Conservation (phyloP, 108 stramenopile genomes). For the Cyclotella atomus region DNA sequence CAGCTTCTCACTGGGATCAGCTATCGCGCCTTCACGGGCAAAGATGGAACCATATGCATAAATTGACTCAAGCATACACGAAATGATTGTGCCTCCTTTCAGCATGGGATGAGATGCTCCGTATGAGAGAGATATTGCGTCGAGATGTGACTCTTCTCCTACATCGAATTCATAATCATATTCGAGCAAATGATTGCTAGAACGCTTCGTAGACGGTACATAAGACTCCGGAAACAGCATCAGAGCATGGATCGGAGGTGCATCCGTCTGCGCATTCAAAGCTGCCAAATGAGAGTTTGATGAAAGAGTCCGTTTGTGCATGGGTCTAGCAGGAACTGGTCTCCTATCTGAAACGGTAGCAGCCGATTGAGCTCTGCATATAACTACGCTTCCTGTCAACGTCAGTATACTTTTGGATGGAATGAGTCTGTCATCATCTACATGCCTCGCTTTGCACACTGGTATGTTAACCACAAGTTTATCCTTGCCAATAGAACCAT, state of each 20-base stretch:
- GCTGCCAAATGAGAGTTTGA: conserved; percentile 50
- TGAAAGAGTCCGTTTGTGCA: conserved; percentile 26
- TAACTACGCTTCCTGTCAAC: conserved; percentile 71
- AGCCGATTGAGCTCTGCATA: conserved; percentile 64
- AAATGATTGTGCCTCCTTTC: conserved; percentile 83
- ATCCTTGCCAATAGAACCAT: conserved; percentile 64
- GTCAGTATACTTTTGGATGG: conserved; percentile 54
- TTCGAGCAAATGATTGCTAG: conserved; percentile 57
- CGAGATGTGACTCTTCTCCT: conserved; percentile 71
- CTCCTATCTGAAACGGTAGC: conserved; percentile 30
- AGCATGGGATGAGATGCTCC: conserved; percentile 88
- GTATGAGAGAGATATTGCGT: conserved; percentile 78
- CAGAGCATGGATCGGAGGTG: conserved; percentile 76
- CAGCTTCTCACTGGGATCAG: conserved; percentile 74
- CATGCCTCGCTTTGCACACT: conserved; percentile 58
- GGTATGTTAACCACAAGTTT: conserved; percentile 69
- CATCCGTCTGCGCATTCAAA: conserved; percentile 42
- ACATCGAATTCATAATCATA: conserved; percentile 89
- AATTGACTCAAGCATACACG: conserved; percentile 82
- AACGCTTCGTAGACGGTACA: conserved; percentile 35
- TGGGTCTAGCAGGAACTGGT: background rate
- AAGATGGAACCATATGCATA: conserved; percentile 81
- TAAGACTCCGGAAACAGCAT: conserved; percentile 76
- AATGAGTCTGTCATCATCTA: conserved; percentile 40
- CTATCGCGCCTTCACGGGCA: conserved; percentile 74